phyloP scores from a whole-genome alignment of 495 filamentous ascomycete genomes.

The Tuber borchii region DNA sequence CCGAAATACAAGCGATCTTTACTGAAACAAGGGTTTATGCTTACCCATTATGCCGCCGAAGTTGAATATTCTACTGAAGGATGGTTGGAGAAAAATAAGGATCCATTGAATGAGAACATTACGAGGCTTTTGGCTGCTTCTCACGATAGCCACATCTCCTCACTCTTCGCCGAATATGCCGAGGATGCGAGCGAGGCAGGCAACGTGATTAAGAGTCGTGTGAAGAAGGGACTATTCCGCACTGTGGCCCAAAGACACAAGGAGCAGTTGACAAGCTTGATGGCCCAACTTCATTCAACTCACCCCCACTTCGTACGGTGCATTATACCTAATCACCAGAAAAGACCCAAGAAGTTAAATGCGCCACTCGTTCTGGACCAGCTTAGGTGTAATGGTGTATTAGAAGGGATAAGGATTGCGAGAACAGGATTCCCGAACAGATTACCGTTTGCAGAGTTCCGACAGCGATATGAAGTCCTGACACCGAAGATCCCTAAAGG shows the following conservation, averaged over 20 bases:
- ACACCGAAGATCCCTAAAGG: slow-evolving; percentile 83
- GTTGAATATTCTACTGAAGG: slow-evolving; percentile 93
- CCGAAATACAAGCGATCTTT: slow-evolving; percentile 85
- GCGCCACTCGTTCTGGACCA: slow-evolving; percentile 89
- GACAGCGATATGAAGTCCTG: slow-evolving; percentile 94
- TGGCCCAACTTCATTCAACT: slow-evolving; percentile 91
- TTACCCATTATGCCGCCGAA: slow-evolving; percentile 98
- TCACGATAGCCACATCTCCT: slow-evolving; percentile 70
- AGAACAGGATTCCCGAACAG: slow-evolving; percentile 97
- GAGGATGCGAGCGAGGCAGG: slow-evolving; percentile 67
- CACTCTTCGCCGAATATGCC: slow-evolving; percentile 79
- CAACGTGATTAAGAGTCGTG: slow-evolving; percentile 58
- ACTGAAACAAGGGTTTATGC: slow-evolving; percentile 83
- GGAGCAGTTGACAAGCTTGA: slow-evolving; percentile 87
- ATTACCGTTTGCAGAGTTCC: slow-evolving; percentile 84
- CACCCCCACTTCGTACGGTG: slow-evolving; percentile 98
- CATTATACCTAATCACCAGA: slow-evolving; percentile 97
- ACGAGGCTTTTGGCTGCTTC: slow-evolving; percentile 81
- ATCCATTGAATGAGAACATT: slow-evolving; percentile 93
- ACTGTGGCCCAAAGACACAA: slow-evolving; percentile 97
- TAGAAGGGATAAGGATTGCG: slow-evolving; percentile 96
- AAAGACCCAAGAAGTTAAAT: slow-evolving; percentile 86
- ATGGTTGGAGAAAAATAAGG: slow-evolving; percentile 99
- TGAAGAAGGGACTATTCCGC: slow-evolving; percentile 96
- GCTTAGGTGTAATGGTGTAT: slow-evolving; percentile 93